These are phyloP conservation scores for Phoma sp. DNA, from an alignment of 2,329 filamentous ascomycete species.

Conservation along the genomic window DNA sequence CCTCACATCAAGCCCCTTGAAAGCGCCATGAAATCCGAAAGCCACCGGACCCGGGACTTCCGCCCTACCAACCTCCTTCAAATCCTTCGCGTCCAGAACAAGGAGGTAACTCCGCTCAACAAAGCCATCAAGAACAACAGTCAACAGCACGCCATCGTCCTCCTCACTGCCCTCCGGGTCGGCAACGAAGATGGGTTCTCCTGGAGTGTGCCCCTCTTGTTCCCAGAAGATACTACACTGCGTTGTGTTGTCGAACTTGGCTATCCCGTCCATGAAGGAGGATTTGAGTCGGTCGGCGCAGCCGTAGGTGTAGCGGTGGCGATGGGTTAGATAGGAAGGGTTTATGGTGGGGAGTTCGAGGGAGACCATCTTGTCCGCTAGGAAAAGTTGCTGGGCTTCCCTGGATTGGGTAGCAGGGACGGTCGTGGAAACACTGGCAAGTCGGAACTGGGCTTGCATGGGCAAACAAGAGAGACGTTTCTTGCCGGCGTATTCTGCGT, in stretches of 20 bases:
- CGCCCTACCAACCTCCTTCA: slow-evolving; percentile 70
- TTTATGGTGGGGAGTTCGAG: slow-evolving; percentile 72
- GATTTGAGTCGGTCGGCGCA: slow-evolving; percentile 63
- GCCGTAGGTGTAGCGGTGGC: slow-evolving; percentile 68
- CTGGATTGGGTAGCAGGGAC: slow-evolving; percentile 30
- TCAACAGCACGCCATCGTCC: slow-evolving; percentile 69
- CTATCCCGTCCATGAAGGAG: slow-evolving; percentile 66
- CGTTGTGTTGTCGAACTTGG: slow-evolving; percentile 68
- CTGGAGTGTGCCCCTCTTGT: slow-evolving; percentile 66
- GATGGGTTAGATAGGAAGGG: slow-evolving; percentile 58
- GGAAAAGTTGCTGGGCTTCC: slow-evolving; percentile 50
- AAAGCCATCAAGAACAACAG: slow-evolving; percentile 69
- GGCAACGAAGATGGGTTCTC: slow-evolving; percentile 72
- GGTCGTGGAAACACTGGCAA: slow-evolving; percentile 45
- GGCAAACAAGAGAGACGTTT: slow-evolving; percentile 36
- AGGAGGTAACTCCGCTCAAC: slow-evolving; percentile 68
- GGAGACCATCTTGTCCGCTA: slow-evolving; percentile 59
- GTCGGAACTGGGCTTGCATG: slow-evolving; percentile 39
- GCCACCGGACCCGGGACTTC: slow-evolving; percentile 66
- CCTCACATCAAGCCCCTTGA: slow-evolving; percentile 41
- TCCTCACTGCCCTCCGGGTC: slow-evolving; percentile 59
- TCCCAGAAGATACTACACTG: slow-evolving; percentile 64
- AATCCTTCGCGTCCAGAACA: slow-evolving; percentile 66
- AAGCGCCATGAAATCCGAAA: slow-evolving; percentile 70
- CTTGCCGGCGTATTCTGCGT: slow-evolving; percentile 25